Evolutionary conservation across 495 filamentous ascomycete species (phyloP).

Genomic region (Penicillium antarcticum): DNA sequence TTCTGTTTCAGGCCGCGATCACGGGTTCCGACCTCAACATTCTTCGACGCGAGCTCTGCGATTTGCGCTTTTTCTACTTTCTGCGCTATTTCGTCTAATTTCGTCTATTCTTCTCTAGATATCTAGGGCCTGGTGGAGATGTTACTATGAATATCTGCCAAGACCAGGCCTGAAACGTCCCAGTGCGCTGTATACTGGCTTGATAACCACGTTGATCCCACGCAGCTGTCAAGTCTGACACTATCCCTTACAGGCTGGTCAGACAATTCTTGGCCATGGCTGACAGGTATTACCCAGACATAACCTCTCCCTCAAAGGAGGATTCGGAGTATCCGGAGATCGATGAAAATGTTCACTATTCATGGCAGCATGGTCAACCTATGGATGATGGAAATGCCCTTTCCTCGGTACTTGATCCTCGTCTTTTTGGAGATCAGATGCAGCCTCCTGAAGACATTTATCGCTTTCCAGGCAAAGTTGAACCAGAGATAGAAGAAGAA

Average conservation of each 20-base stretch:
- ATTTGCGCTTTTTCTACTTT: background rate
- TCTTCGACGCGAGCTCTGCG: constrained; percentile 3
- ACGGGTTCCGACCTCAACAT: constrained; percentile 17
- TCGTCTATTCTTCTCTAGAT: constrained; percentile 2
- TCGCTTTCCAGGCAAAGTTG: constrained; percentile 5
- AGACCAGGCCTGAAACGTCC: constrained; percentile 18
- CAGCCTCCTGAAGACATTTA: constrained; percentile 10
- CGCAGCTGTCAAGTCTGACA: no score
- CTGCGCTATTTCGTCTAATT: background rate
- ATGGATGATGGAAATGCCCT: constrained; percentile 12
- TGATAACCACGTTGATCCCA: constrained; percentile 2
- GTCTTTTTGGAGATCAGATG: constrained; percentile 31
- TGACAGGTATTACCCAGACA: constrained; percentile 16
- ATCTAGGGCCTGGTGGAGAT: constrained; percentile 14
- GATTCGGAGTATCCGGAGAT: constrained; percentile 34
- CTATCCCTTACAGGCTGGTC: background rate
- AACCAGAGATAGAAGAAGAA: constrained; percentile 8
- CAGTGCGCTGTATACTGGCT: constrained; percentile 16
- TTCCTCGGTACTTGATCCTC: constrained; percentile 38
- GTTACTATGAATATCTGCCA: constrained; percentile 23
- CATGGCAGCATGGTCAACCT: constrained; percentile 30
- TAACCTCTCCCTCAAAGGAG: constrained; percentile 15
- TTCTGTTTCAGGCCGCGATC: constrained; percentile 18
- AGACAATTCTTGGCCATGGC: constrained; percentile 12
- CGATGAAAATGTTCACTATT: constrained; percentile 34